A percentile compares a stretch with the other conserved stretches of the same genome.
Evolutionary conservation across 805 yeast species (phyloP).

Genomic region (Hanseniaspora mollemarum): DNA sequence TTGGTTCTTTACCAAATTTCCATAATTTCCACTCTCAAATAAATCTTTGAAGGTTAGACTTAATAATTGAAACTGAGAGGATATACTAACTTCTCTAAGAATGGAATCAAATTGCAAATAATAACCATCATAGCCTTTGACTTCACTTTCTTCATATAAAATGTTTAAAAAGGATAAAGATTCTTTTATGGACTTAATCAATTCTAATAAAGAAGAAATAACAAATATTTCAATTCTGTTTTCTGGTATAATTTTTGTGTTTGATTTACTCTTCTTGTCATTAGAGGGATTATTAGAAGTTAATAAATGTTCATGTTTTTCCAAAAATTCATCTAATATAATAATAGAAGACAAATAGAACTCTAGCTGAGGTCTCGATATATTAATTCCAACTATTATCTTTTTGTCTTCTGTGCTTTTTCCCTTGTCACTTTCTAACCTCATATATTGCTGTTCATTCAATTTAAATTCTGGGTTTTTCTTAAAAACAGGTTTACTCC

Average conservation of each 20-base stretch:
- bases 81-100: constrained; percentile 53
- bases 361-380: constrained; percentile 41
- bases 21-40: constrained; percentile 46
- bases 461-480: constrained; percentile 22
- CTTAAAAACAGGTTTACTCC: constrained; percentile 63
- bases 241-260: constrained; percentile 5
- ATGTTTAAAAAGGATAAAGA: constrained; percentile 80
- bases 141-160: constrained; percentile 57
- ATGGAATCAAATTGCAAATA: constrained; percentile 46
- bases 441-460: constrained; percentile 18
- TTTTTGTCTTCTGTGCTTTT: constrained; percentile 34
- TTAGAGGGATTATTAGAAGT: constrained; percentile 26
- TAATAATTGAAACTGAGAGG: constrained; percentile 57
- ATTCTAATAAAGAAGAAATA: constrained; percentile 60
- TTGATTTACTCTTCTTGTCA: background rate
- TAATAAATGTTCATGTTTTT: constrained; percentile 42
- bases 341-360: constrained; percentile 60
- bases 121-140: constrained; percentile 29
- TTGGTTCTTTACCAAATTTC: constrained; percentile 26
- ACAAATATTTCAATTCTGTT: constrained; percentile 87
- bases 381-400: constrained; percentile 23
- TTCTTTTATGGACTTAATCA: constrained; percentile 71
- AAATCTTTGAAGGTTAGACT: constrained; percentile 62
- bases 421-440: constrained; percentile 29
- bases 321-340: constrained; percentile 58